Base-by-base conservation (phyloP, 1,284 basidiomycete species). In the Puccinia coronata region DNA sequence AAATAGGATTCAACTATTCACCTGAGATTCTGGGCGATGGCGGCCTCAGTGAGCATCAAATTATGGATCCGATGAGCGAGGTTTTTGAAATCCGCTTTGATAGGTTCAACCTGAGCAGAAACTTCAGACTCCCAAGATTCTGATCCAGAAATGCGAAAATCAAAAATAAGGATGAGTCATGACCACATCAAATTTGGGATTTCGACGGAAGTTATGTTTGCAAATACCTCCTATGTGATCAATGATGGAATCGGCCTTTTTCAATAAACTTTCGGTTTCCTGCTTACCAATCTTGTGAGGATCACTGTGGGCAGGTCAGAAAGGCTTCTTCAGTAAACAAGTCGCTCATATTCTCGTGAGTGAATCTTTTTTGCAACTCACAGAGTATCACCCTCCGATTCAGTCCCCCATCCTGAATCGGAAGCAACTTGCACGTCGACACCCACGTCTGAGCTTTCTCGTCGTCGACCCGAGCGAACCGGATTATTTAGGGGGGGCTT, bases 91-190 rank as follows among this genome's bases (percentile, higher is more conserved):
- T 53, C 47, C 6, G 47, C n/a, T 39, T 71, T 71, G 25, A 53
- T 53, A 5, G 69, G 69, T 39, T 34, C 69, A 36, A 71, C 41
- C 69, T 71, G 69, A 51, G 43, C 51, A 53, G 23, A 51, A 36
- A 71, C 51, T 71, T 71, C 25, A 11, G 69, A 71, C 47, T 71
- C 51, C 69, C 69, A 71, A 47, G 69, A 71, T 49, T 71, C 69
- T 71, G 16, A 34, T 31, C 16, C 43, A 20, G 47, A 67, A 67
- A 12, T 43, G 63, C n/a, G 36, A 47, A 6, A 47, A 43, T 43
- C 23, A 57, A 47, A 67, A 47, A 25, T 67, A 39, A 47, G 39
- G 28, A 67, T 16, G n/a, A n/a, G n/a, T 39, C n/a, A 43, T 39
- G 43, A 20, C 23, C 55, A 23, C 6, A 59, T n/a, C 28, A 23